Evolutionary conservation across 1,284 basidiomycete genomes (phyloP), one percentile per base, ranked within the genome.

Genomic region (Trichosporon sp.): DNA sequence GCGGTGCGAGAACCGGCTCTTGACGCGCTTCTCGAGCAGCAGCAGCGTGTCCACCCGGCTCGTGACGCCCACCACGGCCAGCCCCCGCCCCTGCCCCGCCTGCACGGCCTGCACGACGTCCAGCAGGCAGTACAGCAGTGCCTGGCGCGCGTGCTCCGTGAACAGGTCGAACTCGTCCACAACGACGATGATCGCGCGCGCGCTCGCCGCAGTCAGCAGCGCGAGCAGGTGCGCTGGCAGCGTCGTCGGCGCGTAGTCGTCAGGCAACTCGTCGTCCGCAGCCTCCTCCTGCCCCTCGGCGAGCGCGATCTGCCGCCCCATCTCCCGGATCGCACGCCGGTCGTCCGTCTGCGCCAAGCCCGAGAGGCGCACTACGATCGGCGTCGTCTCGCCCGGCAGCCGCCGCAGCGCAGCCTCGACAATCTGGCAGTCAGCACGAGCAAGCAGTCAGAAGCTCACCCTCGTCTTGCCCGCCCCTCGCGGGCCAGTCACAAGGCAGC

Each of bases 151-250:
- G 82, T 96, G 93, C 56, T 90, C 86, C 1, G 93, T 90, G 80
- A 97, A 98, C 25, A 94, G 86, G 78, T 98, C 95, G 79, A 97
- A 95, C 11, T 90, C 90, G 76, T 98, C 95, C 0, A 98, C 86
- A 62, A 97, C 81, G 60, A 98, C 86, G 64, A 98, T 82, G 0
- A 92, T 90, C 0, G 95, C 90, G 27, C 91, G 89, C 15, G 90
- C 89, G 0, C 92, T 89, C 1, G 95, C 87, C 56, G 89, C 82
- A 4, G 92, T 90, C 62, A 96, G 89, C 62, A 95, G 85, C 1
- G 91, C 88, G 13, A 93, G 89, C 9, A 95, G 86, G 75, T 94
- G 91, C 2, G 92, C 87, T 1, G 92, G 86, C 3, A 83, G 73
- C 0, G 82, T 83, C 0, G 83, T 82, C 0, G 91, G 89, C 5